Evolutionary conservation across 2,329 filamentous ascomycete species (phyloP).

Genomic region (Sporothrix sp.): DNA sequence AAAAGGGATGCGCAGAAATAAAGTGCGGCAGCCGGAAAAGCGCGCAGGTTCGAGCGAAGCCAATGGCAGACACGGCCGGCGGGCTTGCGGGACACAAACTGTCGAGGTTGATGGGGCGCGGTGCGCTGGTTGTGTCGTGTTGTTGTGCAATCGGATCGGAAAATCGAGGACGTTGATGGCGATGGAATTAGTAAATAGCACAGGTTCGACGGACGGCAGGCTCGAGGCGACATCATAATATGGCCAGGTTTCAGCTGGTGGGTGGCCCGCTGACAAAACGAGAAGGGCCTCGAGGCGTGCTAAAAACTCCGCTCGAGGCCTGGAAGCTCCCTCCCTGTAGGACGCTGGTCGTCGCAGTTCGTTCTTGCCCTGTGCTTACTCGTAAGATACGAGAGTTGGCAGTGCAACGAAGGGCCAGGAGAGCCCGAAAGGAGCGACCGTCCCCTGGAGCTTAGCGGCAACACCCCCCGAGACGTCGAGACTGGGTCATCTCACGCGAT

Average conservation of each 20-base stretch:
- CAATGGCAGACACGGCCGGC: background rate
- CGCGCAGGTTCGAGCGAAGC: background rate
- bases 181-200: constrained; percentile 12
- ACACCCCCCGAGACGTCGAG: background rate
- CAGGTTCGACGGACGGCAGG: background rate
- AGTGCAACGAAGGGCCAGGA: constrained; percentile 5
- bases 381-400: too few species aligned
- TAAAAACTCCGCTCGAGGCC: background rate
- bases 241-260: constrained; percentile 10
- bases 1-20: background rate
- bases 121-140: background rate
- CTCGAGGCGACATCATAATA: constrained; percentile 10
- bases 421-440: background rate
- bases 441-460: background rate
- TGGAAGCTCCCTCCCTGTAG: too few species aligned
- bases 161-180: constrained; percentile 1
- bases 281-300: background rate
- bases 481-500: background rate
- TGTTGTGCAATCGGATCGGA: constrained; percentile 2
- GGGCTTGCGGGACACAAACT: background rate
- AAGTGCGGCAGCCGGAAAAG: background rate
- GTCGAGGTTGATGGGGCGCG: background rate
- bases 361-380: background rate
- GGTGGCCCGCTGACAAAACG: constrained; percentile 3
- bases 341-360: background rate